Evolutionary conservation across 73 alveolate genomes (phyloP), one percentile per base, ranked within the genome.

Genomic region (Stentor coeruleus): DNA sequence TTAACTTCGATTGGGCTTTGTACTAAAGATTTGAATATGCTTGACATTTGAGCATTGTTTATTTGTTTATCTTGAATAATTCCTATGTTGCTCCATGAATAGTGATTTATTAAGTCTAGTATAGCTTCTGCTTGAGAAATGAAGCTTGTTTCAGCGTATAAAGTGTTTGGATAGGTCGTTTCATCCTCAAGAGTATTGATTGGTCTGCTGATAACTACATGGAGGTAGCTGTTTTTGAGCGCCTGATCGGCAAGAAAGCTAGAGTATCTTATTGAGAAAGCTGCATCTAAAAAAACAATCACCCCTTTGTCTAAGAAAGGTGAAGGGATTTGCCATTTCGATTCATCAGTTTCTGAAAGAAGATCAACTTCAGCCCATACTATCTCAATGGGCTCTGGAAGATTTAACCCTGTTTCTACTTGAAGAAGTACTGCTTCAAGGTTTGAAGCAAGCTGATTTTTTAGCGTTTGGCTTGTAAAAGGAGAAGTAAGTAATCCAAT

Each of bases 201-300:
- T 20, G 59, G 30, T 30, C 81, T 20, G 1, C 26, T 14, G 35
- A 66, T 57, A 15, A 66, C 81, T 66, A 33, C 59, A 2, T 66
- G 81, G 59, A 66, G 49, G 38, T 33, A 66, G 35, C 35, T 66
- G 38, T 36, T 66, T 66, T 66, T 20, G 35, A 66, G 30, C 20
- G 81, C 81, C 30, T 66, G 59, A 2, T 66, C n/a, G 49, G 81
- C 81, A 20, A 66, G 49, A 36, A 66, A 66, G 59, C 35, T 20
- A 14, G 59, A 33, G 59, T 33, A 66, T 0, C n/a, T 33, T 14
- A 30, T 30, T 30, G n/a, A 15, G 35, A 30, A 30, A 14, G 59
- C 35, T 15, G 49, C 81, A 66, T 66, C 81, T 20, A 66, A 30
- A 30, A 66, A 30, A 15, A 57, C 73, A 1, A 1, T 57, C 0